These are phyloP conservation scores for Curvularia hawaiiensis DNA, from an alignment of 2,329 filamentous ascomycete species.

Conservation along the genomic window DNA sequence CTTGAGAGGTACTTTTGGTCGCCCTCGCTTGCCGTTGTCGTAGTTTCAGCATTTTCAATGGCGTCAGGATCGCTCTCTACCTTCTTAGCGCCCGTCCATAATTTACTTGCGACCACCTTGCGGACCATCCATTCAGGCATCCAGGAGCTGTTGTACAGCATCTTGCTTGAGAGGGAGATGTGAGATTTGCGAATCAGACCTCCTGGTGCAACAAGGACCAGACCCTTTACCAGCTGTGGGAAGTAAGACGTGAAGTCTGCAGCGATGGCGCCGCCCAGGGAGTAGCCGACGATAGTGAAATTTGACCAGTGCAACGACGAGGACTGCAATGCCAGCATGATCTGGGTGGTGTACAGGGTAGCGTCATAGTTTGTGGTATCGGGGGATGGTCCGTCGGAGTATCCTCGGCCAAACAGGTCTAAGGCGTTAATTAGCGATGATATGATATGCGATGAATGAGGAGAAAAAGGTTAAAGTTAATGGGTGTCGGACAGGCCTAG, in stretches of 20 bases:
- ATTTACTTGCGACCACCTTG: constrained; percentile 46
- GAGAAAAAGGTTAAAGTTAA: neutral
- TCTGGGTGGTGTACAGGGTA: constrained; percentile 74
- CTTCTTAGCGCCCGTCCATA: constrained; percentile 37
- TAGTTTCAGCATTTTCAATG: constrained; percentile 24
- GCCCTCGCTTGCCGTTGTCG: constrained; percentile 15
- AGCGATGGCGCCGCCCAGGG: constrained; percentile 75
- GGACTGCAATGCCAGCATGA: constrained; percentile 71
- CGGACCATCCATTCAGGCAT: constrained; percentile 64
- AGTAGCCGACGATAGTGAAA: constrained; percentile 80
- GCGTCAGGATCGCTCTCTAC: constrained; percentile 36
- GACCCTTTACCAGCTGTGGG: constrained; percentile 67
- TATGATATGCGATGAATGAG: neutral
- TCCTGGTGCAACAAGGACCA: constrained; percentile 79
- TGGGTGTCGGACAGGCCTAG: neutral
- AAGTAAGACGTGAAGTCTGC: constrained; percentile 73
- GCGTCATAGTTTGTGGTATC: constrained; percentile 70
- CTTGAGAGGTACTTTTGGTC: constrained; percentile 32
- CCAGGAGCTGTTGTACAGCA: constrained; percentile 66
- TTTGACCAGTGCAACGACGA: constrained; percentile 61
- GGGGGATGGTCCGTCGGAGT: constrained; percentile 69
- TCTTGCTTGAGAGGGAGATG: constrained; percentile 63
- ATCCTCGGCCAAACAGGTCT: constrained; percentile 79
- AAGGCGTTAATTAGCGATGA: constrained; percentile 14
- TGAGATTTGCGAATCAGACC: constrained; percentile 73